Evolutionary conservation across 1,284 basidiomycete genomes (phyloP), one percentile per base, ranked within the genome.

Genomic region (Leucoagaricus sp.): DNA sequence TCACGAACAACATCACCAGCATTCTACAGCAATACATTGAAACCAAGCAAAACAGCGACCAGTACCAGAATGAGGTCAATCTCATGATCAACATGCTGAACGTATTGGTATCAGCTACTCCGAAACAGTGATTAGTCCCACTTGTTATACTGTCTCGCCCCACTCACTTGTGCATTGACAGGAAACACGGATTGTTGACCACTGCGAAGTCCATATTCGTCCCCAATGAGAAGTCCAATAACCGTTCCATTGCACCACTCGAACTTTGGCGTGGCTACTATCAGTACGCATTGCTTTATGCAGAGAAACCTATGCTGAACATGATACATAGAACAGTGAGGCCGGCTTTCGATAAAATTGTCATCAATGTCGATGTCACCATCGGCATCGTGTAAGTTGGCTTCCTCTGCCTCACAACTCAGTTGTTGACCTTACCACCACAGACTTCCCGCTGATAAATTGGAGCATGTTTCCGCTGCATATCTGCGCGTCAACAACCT

Each of bases 311-410:
- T 47, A 36, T 50, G n/a, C 29, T 13, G 25, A 28, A 4, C n/a
- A 10, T 4, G 2, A 33, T 4, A 25, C 53, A n/a, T 49, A 76
- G 75, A 64, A 75, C 72, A 21, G 72, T 77, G 10, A 67, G 77
- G 15, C 72, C 73, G 0, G 69, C 73, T 0, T 63, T 72, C 6
- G 66, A 67, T 17, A 60, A 65, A 19, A 63, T 78, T 29, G 58
- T 77, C 8, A 64, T 78, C 54, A 78, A 77, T 48, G 69, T 78
- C 13, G 75, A 79, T 53, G 68, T 72, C 3, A 71, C 73, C 1
- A 68, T 73, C 15, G 76, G 75, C 29, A 68, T 73, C 4, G 64
- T 78, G 74, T 74, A 61, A 49, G 69, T 61, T 34, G 38, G 19
- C 21, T 23, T 15, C 26, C 3, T 8, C 2, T 23, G 26, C 17